A percentile compares a stretch with the other conserved stretches of the same genome.
phyloP scores from a whole-genome alignment of 495 filamentous ascomycete species.

The Sporormia fimetaria region DNA sequence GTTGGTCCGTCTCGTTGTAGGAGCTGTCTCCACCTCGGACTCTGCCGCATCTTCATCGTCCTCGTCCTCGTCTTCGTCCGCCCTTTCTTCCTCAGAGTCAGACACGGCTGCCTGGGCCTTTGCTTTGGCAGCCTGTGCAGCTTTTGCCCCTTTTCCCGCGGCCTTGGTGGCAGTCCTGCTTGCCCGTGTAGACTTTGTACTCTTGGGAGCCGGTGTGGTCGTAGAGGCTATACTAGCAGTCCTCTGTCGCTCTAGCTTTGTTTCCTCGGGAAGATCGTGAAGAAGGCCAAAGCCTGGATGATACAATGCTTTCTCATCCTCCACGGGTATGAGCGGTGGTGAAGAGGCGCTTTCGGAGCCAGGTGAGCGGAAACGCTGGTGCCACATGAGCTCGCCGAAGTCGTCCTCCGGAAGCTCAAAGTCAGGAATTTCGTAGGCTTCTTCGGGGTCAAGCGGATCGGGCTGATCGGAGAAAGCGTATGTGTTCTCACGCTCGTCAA shows the following conservation, averaged over 20 bases:
- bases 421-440: constrained; percentile 49
- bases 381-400: constrained; percentile 65
- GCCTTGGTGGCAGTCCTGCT: constrained; percentile 22
- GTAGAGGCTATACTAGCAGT: constrained; percentile 31
- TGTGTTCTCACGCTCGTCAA: constrained; percentile 64
- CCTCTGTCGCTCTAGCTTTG: constrained; percentile 11
- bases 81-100: constrained; percentile 27
- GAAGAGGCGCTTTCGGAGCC: constrained; percentile 41
- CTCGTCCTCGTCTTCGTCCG: constrained; percentile 30
- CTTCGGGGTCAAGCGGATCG: constrained; percentile 43
- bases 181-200: constrained; percentile 35
- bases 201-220: constrained; percentile 27
- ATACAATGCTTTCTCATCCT: constrained; percentile 24
- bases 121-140: constrained; percentile 25
- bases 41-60: constrained; percentile 30
- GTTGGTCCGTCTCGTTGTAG: constrained; percentile 12
- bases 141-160: constrained; percentile 29
- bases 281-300: constrained; percentile 18
- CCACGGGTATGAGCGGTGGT: constrained; percentile 35
- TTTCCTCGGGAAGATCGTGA: constrained; percentile 10
- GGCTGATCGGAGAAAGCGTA: constrained; percentile 13
- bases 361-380: constrained; percentile 38
- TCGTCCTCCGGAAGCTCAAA: constrained; percentile 71
- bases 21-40: constrained; percentile 21
- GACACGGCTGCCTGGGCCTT: constrained; percentile 25